Conservation (phyloP, 257 asterid genomes). For the Petunia secreta region DNA sequence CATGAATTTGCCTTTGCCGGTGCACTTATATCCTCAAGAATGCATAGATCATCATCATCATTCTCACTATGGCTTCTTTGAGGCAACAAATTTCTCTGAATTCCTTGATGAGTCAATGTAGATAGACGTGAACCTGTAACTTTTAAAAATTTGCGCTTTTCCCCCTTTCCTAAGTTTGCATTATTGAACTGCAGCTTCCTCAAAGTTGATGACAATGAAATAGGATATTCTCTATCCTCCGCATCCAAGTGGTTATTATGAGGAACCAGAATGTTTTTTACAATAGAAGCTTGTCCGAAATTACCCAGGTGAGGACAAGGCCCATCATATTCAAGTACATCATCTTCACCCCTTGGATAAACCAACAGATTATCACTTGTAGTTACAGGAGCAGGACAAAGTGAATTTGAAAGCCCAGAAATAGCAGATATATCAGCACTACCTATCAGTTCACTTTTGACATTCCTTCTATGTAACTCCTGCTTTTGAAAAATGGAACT, state of each 20-base stretch:
- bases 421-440: constrained; percentile 31
- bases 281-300: constrained; percentile 32
- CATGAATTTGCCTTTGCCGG: constrained; percentile 47
- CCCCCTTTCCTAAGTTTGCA: constrained; percentile 38
- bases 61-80: constrained; percentile 38
- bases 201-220: constrained; percentile 34
- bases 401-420: constrained; percentile 37
- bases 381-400: constrained; percentile 35
- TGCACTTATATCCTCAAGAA: constrained; percentile 74
- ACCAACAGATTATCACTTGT: constrained; percentile 36
- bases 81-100: constrained; percentile 36
- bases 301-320: constrained; percentile 34
- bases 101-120: constrained; percentile 43
- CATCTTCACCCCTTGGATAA: constrained; percentile 42
- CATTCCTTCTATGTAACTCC: constrained; percentile 27
- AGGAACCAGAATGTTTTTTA: constrained; percentile 37
- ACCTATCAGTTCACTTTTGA: constrained; percentile 34
- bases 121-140: constrained; percentile 30
- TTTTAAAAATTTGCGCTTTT: constrained; percentile 32
- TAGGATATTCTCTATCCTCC: constrained; percentile 38
- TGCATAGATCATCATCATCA: constrained; percentile 69
- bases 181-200: constrained; percentile 33
- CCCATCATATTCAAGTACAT: constrained; percentile 42
- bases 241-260: constrained; percentile 31
- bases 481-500: constrained; percentile 31